Conservation (phyloP, 768 basidiomycete genomes). For the Neoboletus magnificus region DNA sequence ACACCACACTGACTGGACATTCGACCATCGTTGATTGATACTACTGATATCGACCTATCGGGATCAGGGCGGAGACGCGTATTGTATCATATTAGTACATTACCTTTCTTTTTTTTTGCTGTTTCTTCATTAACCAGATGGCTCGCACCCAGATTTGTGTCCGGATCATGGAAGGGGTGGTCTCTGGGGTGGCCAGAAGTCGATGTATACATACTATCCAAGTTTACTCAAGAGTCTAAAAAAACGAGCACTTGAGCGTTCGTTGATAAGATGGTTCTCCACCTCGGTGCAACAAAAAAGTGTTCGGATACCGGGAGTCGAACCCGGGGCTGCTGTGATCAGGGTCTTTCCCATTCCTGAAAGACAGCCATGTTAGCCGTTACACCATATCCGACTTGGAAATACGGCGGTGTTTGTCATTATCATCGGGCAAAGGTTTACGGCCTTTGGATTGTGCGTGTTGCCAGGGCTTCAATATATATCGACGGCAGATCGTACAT, state of each 20-base stretch:
- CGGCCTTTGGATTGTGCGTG: no score
- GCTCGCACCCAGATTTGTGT: not conserved
- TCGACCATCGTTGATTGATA: not conserved
- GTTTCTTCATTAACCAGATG: not conserved
- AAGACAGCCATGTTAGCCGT: conserved; percentile 37
- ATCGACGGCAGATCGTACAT: no score
- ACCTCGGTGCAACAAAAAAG: conserved; percentile 3
- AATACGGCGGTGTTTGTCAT: accelerated
- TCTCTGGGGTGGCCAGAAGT: not conserved
- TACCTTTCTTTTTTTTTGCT: not conserved
- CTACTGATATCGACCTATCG: not conserved
- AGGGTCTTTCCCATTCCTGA: conserved; percentile 8
- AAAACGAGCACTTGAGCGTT: not conserved
- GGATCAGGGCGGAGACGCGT: not conserved
- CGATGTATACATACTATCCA: not conserved
- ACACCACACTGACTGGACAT: not conserved
- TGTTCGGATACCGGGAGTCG: conserved; percentile 36
- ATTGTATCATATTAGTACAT: not conserved
- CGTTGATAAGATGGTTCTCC: not conserved
- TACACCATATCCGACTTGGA: conserved; percentile 33
- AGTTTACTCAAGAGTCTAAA: not conserved
- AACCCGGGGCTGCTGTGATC: conserved; percentile 36
- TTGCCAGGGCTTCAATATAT: no score
- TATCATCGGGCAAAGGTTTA: not conserved
- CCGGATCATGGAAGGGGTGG: no score